These are phyloP conservation scores for Casuarina equisetifolia DNA, from an alignment of 306 rosid genomes.

Conservation along the genomic window DNA sequence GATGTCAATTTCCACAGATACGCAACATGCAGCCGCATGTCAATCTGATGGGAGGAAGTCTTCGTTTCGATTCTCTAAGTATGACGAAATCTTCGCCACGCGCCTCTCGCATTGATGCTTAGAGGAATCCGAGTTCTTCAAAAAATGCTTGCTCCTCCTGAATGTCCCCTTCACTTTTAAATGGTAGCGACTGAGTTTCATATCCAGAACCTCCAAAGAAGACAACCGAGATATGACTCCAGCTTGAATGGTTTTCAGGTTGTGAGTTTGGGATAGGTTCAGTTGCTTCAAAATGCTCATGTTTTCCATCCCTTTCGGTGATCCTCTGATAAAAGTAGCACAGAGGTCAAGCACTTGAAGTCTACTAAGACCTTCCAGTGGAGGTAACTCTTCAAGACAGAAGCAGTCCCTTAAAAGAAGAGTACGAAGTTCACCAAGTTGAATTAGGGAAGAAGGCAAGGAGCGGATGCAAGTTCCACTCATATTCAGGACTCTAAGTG, in stretches of 20 bases:
- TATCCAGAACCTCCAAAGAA: conserved; percentile 15
- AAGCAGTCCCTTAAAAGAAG: conserved; percentile 10
- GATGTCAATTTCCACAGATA: too few relatives aligned
- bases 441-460: conserved; percentile 27
- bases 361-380: not conserved
- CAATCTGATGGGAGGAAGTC: too few relatives aligned
- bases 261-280: not conserved
- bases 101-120: too few relatives aligned
- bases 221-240: conserved; percentile 17
- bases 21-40: too few relatives aligned
- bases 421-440: conserved; percentile 15
- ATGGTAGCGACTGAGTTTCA: conserved; percentile 9
- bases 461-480: too few relatives aligned
- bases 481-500: not conserved
- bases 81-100: too few relatives aligned
- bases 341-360: conserved; percentile 22
- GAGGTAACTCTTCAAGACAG: conserved; percentile 1
- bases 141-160: not conserved
- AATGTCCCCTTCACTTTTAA: not conserved
- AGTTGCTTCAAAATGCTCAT: conserved; percentile 10
- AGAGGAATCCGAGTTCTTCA: too few relatives aligned
- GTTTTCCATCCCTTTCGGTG: conserved; percentile 9
- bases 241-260: not conserved
- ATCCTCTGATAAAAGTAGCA: conserved; percentile 1
- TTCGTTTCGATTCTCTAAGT: too few relatives aligned